Conservation (phyloP, 148 eudicot species). For the Gaultheria prostrata region DNA sequence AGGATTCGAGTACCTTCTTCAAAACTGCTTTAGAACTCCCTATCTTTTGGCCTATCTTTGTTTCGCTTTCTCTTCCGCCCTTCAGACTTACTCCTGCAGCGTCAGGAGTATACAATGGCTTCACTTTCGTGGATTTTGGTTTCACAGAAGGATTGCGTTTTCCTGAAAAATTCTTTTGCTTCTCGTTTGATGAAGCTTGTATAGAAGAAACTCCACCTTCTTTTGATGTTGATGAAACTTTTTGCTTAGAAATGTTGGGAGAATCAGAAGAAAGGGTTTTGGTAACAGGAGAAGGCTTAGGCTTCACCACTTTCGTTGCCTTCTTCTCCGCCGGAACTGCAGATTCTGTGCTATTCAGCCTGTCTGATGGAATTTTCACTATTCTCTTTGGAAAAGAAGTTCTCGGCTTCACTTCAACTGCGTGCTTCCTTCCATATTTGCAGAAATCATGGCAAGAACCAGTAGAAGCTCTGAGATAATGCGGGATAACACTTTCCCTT, state of each 20-base stretch:
- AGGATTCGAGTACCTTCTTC: conserved; percentile 26
- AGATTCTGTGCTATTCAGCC: conserved; percentile 22
- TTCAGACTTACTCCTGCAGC: conserved; percentile 18
- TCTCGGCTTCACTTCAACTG: conserved; percentile 39
- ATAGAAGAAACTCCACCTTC: conserved; percentile 21
- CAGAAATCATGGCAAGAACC: conserved; percentile 93
- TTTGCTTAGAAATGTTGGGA: conserved; percentile 34
- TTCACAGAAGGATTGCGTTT: conserved; percentile 21
- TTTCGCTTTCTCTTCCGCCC: conserved; percentile 27
- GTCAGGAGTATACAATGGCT: conserved; percentile 28
- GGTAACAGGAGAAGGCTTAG: conserved; percentile 22
- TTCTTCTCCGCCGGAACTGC: conserved; percentile 37
- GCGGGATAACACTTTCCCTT: conserved; percentile 34
- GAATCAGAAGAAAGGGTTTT: conserved; percentile 22
- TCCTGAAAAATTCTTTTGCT: conserved; percentile 17
- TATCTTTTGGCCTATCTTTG: conserved; percentile 20
- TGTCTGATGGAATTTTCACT: conserved; percentile 23
- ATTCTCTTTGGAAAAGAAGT: conserved; percentile 33
- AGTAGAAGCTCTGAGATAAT: conserved; percentile 74
- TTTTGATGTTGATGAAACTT: conserved; percentile 31
- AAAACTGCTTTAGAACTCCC: conserved; percentile 28
- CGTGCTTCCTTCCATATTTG: conserved; percentile 56
- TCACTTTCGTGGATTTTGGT: conserved; percentile 19
- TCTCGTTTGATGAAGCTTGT: conserved; percentile 23
- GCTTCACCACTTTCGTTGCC: conserved; percentile 29